Conservation (phyloP, 2,329 filamentous ascomycete genomes). For the Claviceps citrina region DNA sequence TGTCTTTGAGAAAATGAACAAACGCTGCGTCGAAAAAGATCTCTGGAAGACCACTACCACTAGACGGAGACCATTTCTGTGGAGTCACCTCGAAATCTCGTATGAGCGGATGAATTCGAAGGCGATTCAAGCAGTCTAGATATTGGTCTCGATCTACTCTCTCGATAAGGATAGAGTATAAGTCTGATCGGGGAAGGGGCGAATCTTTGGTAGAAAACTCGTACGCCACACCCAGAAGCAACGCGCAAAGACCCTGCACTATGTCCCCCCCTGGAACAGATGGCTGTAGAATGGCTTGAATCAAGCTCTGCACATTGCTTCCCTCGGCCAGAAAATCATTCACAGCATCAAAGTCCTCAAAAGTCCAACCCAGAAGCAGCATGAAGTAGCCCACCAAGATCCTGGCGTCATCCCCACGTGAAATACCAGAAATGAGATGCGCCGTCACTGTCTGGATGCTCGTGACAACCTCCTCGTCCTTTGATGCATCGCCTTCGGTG, state of each 20-base stretch:
- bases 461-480: constrained; percentile 87
- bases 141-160: constrained; percentile 77
- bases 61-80: constrained; percentile 43
- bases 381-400: constrained; percentile 77
- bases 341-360: constrained; percentile 78
- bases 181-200: constrained; percentile 63
- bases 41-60: constrained; percentile 45
- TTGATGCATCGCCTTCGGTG: constrained; percentile 75
- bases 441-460: constrained; percentile 78
- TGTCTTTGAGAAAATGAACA: constrained; percentile 90
- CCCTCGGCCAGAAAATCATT: constrained; percentile 88
- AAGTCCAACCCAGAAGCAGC: constrained; percentile 78
- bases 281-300: constrained; percentile 55
- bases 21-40: constrained; percentile 78
- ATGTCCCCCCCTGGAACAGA: constrained; percentile 43
- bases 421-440: constrained; percentile 68
- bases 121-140: constrained; percentile 60
- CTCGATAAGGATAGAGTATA: constrained; percentile 64
- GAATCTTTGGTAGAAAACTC: constrained; percentile 98
- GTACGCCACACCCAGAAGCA: constrained; percentile 76
- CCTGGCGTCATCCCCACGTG: constrained; percentile 61
- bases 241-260: constrained; percentile 67
- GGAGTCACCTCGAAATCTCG: constrained; percentile 81
- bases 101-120: constrained; percentile 64
- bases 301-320: constrained; percentile 75